Conservation (phyloP, 2,329 filamentous ascomycete species). For the Epichloe bromicola region DNA sequence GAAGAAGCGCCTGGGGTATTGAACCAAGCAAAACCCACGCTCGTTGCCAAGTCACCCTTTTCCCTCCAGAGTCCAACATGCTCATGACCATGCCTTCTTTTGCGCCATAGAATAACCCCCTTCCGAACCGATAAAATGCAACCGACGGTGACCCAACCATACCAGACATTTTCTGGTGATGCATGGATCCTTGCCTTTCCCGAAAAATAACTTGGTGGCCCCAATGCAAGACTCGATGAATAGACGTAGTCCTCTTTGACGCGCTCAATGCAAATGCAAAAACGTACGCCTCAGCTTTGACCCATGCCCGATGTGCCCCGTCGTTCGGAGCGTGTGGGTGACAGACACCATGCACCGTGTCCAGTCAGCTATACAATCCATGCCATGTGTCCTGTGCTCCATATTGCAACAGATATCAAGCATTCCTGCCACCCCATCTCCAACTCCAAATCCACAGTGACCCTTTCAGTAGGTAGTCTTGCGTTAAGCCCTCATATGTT, state of each 20-base stretch:
- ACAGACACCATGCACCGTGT: conserved; percentile 4
- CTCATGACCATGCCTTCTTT: conserved; percentile 2
- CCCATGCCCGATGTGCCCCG: conserved; percentile 3
- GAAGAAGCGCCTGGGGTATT: background rate
- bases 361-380: conserved; percentile 3
- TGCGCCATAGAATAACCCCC: conserved; percentile 2
- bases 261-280: conserved; percentile 4
- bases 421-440: background rate
- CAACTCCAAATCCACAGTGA: conserved; percentile 3
- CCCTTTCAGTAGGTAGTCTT: background rate
- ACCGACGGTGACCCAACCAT: background rate
- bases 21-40: background rate
- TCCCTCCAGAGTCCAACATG: conserved; percentile 1
- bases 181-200: conserved; percentile 4
- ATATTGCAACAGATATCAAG: conserved; percentile 2
- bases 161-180: conserved; percentile 3
- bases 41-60: background rate
- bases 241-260: conserved; percentile 4
- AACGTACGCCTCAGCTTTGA: background rate
- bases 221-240: conserved; percentile 5
- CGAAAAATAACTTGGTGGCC: background rate
- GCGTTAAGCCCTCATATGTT: background rate
- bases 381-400: conserved; percentile 5
- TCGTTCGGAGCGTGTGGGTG: background rate
- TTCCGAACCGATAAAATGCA: conserved; percentile 4